These are phyloP conservation scores for Diaporthe sp. DNA, from an alignment of 2,329 filamentous ascomycete species.

Conservation along the genomic window DNA sequence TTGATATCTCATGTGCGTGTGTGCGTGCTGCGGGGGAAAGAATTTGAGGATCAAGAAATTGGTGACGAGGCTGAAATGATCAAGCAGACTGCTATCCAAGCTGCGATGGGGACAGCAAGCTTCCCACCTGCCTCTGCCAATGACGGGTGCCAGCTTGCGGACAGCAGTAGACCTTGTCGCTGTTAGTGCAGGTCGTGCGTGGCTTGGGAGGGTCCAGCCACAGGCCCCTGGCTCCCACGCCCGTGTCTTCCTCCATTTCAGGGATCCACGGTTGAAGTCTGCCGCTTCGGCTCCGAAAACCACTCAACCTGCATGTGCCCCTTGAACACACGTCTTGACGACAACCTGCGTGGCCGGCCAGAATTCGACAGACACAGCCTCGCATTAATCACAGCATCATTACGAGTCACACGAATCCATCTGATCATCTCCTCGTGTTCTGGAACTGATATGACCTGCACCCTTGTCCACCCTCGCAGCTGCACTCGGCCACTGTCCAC, in stretches of 20 bases:
- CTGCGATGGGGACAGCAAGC: constrained; percentile 23
- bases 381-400: constrained; percentile 10
- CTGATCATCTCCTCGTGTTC: constrained; percentile 18
- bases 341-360: not conserved
- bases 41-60: not conserved
- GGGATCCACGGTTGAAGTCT: not conserved
- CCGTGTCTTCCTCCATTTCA: not conserved
- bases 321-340: not conserved
- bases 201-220: constrained; percentile 1
- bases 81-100: not conserved
- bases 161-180: not conserved
- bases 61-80: not conserved
- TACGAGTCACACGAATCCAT: constrained; percentile 15
- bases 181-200: constrained; percentile 18
- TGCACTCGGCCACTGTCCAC: constrained; percentile 2
- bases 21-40: not conserved
- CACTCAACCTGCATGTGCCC: not conserved
- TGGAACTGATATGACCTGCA: not conserved
- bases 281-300: constrained; percentile 18
- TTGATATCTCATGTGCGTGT: not conserved
- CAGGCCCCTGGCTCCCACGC: not conserved
- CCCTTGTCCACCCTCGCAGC: not conserved
- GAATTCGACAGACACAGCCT: not conserved
- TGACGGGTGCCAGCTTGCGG: constrained; percentile 5
- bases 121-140: not conserved